These are phyloP conservation scores for Pyronema domesticum DNA, from an alignment of 495 filamentous ascomycete species.

Conservation along the genomic window DNA sequence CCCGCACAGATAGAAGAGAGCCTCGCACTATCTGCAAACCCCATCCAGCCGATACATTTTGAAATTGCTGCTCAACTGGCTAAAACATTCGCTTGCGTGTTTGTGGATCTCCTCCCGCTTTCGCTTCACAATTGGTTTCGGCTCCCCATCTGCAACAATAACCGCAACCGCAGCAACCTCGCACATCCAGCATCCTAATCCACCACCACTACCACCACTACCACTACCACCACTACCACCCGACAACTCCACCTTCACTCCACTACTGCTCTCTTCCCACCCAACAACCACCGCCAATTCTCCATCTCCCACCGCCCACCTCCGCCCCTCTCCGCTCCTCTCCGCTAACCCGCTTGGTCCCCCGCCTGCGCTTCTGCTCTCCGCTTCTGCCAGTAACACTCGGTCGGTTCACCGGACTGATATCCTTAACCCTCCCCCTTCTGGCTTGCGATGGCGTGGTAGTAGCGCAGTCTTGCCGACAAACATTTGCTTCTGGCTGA, in stretches of 20 bases:
- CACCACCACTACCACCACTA: too few relatives aligned
- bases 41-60: not conserved
- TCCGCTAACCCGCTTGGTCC: not conserved
- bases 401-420: not conserved
- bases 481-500: not conserved
- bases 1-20: not conserved
- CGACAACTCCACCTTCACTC: not conserved
- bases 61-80: not conserved
- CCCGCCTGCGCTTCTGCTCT: too few relatives aligned
- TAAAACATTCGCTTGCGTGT: not conserved
- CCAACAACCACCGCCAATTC: not conserved
- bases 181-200: too few relatives aligned
- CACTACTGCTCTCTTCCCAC: not conserved
- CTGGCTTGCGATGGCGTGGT: constrained; percentile 4
- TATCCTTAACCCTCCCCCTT: not conserved
- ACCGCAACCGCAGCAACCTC: too few relatives aligned
- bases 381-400: not conserved
- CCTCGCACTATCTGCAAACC: not conserved
- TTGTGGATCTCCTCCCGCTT: not conserved
- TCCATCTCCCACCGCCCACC: not conserved
- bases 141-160: too few relatives aligned
- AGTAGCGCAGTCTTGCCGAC: constrained; percentile 1
- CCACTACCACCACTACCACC: too few relatives aligned
- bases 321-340: not conserved
- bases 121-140: not conserved